Percentiles rank a stretch among this genome's conserved stretches.
Evolutionary conservation across 306 rosid species (phyloP).

Genomic region (Ceratonia siliqua): DNA sequence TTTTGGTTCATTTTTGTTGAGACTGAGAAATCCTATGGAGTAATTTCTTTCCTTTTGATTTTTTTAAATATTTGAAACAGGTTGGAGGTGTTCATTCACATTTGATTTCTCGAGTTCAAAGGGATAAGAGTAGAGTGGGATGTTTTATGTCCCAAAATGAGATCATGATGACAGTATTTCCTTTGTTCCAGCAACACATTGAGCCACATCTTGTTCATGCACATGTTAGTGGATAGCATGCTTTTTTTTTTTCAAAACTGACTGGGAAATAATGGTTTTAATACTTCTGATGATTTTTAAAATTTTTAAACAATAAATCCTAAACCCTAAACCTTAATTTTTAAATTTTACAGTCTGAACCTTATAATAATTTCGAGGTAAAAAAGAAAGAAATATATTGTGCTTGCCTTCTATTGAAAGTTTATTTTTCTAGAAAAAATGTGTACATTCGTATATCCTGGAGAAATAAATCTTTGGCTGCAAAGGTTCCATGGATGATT

Average conservation of each 20-base stretch:
- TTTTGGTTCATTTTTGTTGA: background rate
- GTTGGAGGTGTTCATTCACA: conserved; percentile 99
- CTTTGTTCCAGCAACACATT: conserved; percentile 96
- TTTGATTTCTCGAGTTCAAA: conserved; percentile 96
- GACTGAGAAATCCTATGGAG: conserved; percentile 28
- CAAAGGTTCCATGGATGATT: conserved; percentile 23
- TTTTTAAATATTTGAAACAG: conserved; percentile 56
- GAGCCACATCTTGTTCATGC: conserved; percentile 99
- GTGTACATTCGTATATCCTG: conserved; percentile 18
- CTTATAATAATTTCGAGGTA: background rate
- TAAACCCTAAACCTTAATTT: background rate
- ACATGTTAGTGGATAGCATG: conserved; percentile 68
- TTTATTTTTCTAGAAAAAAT: too few species aligned
- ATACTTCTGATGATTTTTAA: too few species aligned
- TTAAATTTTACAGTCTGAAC: conserved; percentile 21
- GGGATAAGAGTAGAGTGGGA: conserved; percentile 95
- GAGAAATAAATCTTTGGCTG: background rate
- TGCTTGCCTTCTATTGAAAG: too few species aligned
- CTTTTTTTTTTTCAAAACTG: background rate
- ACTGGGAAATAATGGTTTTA: background rate
- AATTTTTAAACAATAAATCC: too few species aligned
- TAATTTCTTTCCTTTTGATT: conserved; percentile 23
- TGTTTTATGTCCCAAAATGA: conserved; percentile 92
- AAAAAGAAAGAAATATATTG: background rate
- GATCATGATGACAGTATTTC: conserved; percentile 95